Evolutionary conservation across 129 eudicot species (phyloP), one percentile per base, ranked within the genome.

Genomic region (Oenanthe sinensis): DNA sequence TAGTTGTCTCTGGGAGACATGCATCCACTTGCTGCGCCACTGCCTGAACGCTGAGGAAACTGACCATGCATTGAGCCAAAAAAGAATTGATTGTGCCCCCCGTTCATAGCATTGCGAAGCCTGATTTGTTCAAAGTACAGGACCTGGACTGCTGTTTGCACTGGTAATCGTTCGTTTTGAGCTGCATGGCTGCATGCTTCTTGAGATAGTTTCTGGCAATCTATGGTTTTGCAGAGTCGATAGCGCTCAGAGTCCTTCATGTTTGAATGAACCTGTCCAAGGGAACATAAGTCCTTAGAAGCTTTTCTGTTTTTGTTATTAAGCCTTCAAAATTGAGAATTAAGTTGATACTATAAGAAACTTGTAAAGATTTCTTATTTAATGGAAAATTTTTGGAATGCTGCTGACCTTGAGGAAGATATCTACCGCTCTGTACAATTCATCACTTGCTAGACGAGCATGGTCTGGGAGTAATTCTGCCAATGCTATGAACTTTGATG

Each of bases 181-280:
- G 99, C 99, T 44, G 99, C 99, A 36, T 96, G 99, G 88, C 97
- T 92, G 85, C 99, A 96, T n/a, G 96, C 99, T 83, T 96, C 99
- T 85, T 92, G 97, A 36, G 97, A 89, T 9, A 96, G 88, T 75
- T 96, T 96, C 54, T 92, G 97, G 65, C 93, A 88, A 79, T 96
- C 99, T 19, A 96, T 92, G 52, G 97, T 90, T 80, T 96, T 96
- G 90, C 97, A 92, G 40, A 96, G 84, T 2, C 97, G 88, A 82
- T 92, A 92, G 17, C 99, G 89, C 77, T 96, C 99, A 0, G 91
- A 86, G 80, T 96, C 99, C 86, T 96, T 96, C 45, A 92, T 84
- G 79, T 92, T 92, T 44, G 93, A 96, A 80, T 96, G 99, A 80
- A 92, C 97, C 99, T 96, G 85, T 26, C 60, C 71, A 15, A 58